Base-by-base conservation (phyloP, 2,329 filamentous ascomycete genomes). In the Colletotrichum graminicola region DNA sequence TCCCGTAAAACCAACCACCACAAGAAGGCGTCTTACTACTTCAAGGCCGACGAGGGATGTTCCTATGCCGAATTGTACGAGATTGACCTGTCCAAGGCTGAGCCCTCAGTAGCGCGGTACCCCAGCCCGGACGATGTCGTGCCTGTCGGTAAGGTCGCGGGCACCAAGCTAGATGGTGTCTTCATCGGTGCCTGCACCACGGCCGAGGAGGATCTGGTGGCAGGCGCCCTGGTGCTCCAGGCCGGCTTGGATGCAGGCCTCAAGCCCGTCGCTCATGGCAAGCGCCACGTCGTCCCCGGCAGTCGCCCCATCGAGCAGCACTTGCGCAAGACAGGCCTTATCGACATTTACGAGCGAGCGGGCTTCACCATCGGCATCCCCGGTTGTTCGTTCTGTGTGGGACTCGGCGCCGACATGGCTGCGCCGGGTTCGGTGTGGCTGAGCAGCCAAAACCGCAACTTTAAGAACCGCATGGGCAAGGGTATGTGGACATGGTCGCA, bases 151-250 rank as follows among this genome's bases (percentile, higher is more conserved):
- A 78, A 81, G n/a, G 74, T 78, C 16, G 74, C 71, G 1, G 77
- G 76, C 1, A 79, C 76, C 49, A 21, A 73, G 1, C 74, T 85
- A 3, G 82, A 85, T 61, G 84, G 83, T 2, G 80, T 79, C 63
- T 85, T 85, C 73, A 85, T 85, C 29, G 84, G 84, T 1, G 84
- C 84, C 1, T 85, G 83, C 73, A 85, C 84, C 1, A 85, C 83
- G 0, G 77, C 83, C 0, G 82, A 84, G 63, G 83, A 85, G 73
- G 83, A 85, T 64, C 74, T 85, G 1, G 79, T 85, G 16, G 75
- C 85, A 6, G 83, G 77, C 0, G 83, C 80, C 0, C 75, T 85
- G 5, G 81, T 85, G 3, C 77, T 85, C 0, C 76, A 82, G 63
- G 76, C 76, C 8, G 83, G 82, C 0, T 67, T 85, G 11, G 75